Conservation (phyloP, 805 yeast species). For the Ogataea corticis region DNA sequence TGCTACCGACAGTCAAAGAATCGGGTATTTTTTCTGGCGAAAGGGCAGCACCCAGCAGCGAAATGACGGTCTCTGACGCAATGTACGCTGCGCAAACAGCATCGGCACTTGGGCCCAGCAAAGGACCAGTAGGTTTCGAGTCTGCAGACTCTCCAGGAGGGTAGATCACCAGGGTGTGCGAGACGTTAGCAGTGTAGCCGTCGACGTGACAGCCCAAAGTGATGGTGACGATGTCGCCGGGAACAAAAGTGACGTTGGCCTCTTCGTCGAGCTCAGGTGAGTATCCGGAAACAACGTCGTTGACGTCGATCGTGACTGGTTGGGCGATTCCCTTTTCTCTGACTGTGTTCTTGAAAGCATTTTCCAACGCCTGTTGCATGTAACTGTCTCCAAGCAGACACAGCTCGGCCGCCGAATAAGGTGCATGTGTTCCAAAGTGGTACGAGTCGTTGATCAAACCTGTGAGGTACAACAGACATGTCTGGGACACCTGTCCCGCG, state of each 20-base stretch:
- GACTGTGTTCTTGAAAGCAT: slow-evolving; percentile 60
- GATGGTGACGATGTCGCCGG: slow-evolving; percentile 86
- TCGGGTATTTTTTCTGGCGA: slow-evolving; percentile 74
- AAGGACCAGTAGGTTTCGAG: slow-evolving; percentile 68
- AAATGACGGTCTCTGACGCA: slow-evolving; percentile 83
- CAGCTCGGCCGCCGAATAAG: slow-evolving; percentile 62
- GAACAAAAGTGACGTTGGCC: slow-evolving; percentile 46
- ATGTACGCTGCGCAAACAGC: slow-evolving; percentile 85
- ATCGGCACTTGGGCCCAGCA: slow-evolving; percentile 83
- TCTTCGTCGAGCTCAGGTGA: slow-evolving; percentile 81
- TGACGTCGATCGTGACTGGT: slow-evolving; percentile 88
- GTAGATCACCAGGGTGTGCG: slow-evolving; percentile 85
- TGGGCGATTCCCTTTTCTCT: slow-evolving; percentile 89
- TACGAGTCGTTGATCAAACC: slow-evolving; percentile 71
- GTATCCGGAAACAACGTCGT: slow-evolving; percentile 74
- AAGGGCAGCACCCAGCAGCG: slow-evolving; percentile 69
- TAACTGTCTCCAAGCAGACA: slow-evolving; percentile 83
- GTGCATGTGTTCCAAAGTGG: slow-evolving; percentile 54
- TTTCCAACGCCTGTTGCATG: slow-evolving; percentile 57
- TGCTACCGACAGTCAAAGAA: slow-evolving; percentile 38
- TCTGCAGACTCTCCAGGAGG: slow-evolving; percentile 53
- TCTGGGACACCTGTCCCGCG: slow-evolving; percentile 88
- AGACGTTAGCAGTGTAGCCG: slow-evolving; percentile 85
- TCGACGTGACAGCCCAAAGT: slow-evolving; percentile 90
- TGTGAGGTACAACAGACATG: slow-evolving; percentile 67